Percentiles rank a stretch among this genome's conserved stretches.
These are phyloP conservation scores for Tilletia horrida DNA, from an alignment of 1,284 basidiomycete species.

Conservation along the genomic window DNA sequence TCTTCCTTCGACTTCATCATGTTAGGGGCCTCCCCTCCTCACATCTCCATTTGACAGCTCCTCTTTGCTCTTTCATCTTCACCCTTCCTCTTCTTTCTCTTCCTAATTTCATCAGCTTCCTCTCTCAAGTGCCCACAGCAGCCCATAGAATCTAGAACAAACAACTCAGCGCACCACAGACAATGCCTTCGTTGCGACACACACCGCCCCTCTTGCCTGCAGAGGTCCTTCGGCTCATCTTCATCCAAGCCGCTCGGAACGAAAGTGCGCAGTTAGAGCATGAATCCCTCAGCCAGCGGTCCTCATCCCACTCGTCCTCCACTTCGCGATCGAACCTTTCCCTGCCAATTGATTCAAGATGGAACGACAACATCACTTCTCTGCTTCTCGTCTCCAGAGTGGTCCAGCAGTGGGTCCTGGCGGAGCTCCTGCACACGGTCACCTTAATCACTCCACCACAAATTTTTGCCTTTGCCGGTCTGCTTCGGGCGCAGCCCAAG, in stretches of 20 bases:
- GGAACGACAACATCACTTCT: constrained; percentile 2
- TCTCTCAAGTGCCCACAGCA: neutral
- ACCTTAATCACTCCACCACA: neutral
- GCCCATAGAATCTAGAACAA: neutral
- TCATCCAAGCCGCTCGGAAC: neutral
- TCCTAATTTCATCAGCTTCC: neutral
- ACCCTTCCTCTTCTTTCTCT: neutral
- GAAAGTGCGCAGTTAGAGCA: neutral
- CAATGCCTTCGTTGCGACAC: neutral
- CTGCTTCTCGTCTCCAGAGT: neutral
- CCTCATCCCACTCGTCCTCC: neutral
- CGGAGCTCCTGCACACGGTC: constrained; percentile 4
- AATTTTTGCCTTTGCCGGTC: neutral
- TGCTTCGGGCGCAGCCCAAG: neutral
- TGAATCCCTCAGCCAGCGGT: neutral
- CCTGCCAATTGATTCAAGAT: neutral
- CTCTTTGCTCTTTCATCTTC: neutral
- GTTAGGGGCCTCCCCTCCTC: too few relatives aligned
- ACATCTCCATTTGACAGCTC: too few relatives aligned
- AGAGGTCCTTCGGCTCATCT: neutral
- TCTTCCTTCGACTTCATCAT: too few relatives aligned
- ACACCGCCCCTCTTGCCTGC: neutral
- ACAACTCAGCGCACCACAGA: neutral
- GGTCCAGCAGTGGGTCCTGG: constrained; percentile 4
- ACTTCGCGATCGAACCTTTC: neutral